A percentile compares a stretch with the other conserved stretches of the same genome.
Conservation (phyloP, 176 grass and related monocot species). For the Carex parvula region DNA sequence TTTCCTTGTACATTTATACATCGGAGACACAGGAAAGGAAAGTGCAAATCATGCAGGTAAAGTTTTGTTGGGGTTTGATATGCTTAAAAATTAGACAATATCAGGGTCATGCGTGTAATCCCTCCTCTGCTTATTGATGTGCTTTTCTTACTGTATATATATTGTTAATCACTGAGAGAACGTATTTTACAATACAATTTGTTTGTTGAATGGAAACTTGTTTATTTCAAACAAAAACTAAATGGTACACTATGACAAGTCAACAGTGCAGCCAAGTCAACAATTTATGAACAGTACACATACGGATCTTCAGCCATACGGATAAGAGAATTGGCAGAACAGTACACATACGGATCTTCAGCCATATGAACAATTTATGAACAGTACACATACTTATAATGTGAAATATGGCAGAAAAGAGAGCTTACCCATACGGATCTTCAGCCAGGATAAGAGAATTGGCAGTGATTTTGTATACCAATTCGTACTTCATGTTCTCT, state of each 20-base stretch:
- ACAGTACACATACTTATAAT: not conserved
- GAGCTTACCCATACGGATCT: slow-evolving; percentile 71
- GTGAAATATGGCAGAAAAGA: not conserved
- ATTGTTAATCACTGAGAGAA: not conserved
- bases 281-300: not conserved
- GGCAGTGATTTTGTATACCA: slow-evolving; percentile 50
- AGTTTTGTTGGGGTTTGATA: not conserved
- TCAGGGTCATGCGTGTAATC: not conserved
- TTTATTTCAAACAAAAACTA: not conserved
- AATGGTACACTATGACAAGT: not conserved
- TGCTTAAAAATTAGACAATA: not conserved
- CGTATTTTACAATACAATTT: not conserved
- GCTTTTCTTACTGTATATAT: not conserved
- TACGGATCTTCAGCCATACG: too few relatives aligned
- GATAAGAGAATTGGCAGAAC: too few relatives aligned
- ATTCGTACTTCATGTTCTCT: slow-evolving; percentile 45
- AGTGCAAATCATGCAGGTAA: not conserved
- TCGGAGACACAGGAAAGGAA: not conserved
- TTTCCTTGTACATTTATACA: not conserved
- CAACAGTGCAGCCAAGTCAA: not conserved
- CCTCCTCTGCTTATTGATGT: not conserved
- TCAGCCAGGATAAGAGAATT: slow-evolving; percentile 51
- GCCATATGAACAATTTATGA: not conserved
- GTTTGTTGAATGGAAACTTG: not conserved
- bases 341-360: too few relatives aligned